Evolutionary conservation across 345 rosid species (phyloP).

Genomic region (Citrus mangshanensis): DNA sequence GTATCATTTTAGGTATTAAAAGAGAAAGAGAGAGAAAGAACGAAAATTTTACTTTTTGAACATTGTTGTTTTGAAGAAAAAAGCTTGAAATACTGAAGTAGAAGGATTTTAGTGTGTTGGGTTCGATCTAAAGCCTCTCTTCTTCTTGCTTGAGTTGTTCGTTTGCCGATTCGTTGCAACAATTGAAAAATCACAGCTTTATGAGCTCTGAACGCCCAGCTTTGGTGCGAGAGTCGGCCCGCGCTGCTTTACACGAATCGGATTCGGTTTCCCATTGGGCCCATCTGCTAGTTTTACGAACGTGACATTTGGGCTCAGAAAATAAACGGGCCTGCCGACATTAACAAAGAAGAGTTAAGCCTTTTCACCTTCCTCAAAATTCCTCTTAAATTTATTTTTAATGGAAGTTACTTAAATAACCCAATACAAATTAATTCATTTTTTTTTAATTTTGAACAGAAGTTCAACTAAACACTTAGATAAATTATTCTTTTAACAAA

Average conservation of each 20-base stretch:
- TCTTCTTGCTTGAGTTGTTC: not conserved
- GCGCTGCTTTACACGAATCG: not conserved
- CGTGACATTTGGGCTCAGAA: not conserved
- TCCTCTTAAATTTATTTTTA: no score
- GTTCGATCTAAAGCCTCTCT: constrained; percentile 6
- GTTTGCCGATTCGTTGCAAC: not conserved
- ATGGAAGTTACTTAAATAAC: no score
- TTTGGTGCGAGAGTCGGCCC: not conserved
- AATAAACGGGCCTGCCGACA: no score
- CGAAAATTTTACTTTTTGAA: constrained; percentile 36
- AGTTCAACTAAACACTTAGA: no score
- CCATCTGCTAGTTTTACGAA: not conserved
- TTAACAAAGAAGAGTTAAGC: no score
- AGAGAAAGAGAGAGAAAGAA: not conserved
- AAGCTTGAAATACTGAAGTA: not conserved
- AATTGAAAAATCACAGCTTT: no score
- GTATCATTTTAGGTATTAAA: not conserved
- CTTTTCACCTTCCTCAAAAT: no score
- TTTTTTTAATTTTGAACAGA: no score
- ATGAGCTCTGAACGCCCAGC: not conserved
- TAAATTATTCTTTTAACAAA: no score
- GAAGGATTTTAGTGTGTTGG: constrained; percentile 5
- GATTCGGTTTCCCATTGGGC: not conserved
- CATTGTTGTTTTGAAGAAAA: constrained; percentile 21
- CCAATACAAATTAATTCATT: no score